Conservation (phyloP, 129 eudicot species). For the Flaveria trinervia region DNA sequence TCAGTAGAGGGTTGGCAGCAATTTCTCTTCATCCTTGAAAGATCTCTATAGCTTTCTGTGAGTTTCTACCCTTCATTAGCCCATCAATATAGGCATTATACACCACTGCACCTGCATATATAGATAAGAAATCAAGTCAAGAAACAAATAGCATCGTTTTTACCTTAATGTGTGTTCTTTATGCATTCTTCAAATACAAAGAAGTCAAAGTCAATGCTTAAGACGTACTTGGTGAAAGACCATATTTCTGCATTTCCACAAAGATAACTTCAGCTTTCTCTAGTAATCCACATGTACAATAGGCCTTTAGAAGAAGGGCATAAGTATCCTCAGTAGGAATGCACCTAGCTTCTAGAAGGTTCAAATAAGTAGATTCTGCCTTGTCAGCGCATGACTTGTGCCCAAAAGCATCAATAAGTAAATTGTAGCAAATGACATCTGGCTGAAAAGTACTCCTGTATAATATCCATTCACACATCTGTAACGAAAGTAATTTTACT, state of each 20-base stretch:
- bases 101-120: constrained; percentile 61
- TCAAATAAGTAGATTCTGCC: constrained; percentile 72
- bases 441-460: constrained; percentile 75
- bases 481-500: constrained; percentile 32
- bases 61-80: constrained; percentile 64
- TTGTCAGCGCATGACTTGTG: constrained; percentile 52
- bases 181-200: neutral
- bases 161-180: neutral
- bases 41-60: constrained; percentile 65
- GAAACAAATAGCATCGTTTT: constrained; percentile 10
- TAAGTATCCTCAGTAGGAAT: constrained; percentile 92
- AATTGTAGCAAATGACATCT: constrained; percentile 87
- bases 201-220: constrained; percentile 18
- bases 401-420: constrained; percentile 87
- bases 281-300: constrained; percentile 64
- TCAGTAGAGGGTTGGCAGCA: constrained; percentile 76
- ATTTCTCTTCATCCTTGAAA: constrained; percentile 85
- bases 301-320: constrained; percentile 78
- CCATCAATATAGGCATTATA: constrained; percentile 89
- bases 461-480: constrained; percentile 94
- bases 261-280: constrained; percentile 84
- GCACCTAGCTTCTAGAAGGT: constrained; percentile 79
- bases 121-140: neutral
- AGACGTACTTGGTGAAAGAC: constrained; percentile 69
- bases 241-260: constrained; percentile 63